phyloP scores from a whole-genome alignment of 2,329 filamentous ascomycete species.

The Sclerotinia glacialis region DNA sequence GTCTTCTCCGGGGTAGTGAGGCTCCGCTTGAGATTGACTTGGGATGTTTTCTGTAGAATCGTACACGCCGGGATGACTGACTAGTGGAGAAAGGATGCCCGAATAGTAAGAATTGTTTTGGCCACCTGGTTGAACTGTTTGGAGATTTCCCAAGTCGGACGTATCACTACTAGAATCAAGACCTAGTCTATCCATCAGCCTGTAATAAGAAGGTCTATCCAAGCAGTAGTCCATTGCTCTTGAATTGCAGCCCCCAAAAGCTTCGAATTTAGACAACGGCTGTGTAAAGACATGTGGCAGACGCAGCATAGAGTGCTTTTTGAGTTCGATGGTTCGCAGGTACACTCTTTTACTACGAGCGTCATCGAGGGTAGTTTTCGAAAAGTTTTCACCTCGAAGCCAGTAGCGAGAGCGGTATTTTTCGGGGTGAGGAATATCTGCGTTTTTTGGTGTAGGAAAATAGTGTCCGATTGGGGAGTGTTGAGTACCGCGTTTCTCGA shows the following conservation, averaged over 20 bases:
- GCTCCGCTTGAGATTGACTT: too few species aligned
- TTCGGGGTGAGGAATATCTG: background rate
- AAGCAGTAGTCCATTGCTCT: background rate
- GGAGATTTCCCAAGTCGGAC: background rate
- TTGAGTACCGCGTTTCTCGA: background rate
- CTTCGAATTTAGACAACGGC: background rate
- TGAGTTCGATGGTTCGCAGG: background rate
- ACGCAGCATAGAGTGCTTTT: background rate
- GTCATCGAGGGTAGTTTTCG: background rate
- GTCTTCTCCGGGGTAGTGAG: too few species aligned
- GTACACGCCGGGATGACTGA: too few species aligned
- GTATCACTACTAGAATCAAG: background rate
- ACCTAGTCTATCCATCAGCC: background rate
- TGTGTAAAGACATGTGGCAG: background rate
- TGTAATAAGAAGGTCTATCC: constrained; percentile 10
- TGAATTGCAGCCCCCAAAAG: background rate
- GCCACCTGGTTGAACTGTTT: too few species aligned
- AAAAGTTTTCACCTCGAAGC: background rate
- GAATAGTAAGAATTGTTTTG: too few species aligned
- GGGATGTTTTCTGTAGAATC: too few species aligned
- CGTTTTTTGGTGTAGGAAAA: background rate
- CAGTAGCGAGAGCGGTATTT: background rate
- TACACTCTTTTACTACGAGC: background rate
- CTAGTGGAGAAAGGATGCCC: too few species aligned
- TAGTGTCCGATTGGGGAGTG: background rate